Evolutionary conservation across 257 asterid species (phyloP), one percentile per base, ranked within the genome.

Genomic region (Oldenlandia corymbosa): DNA sequence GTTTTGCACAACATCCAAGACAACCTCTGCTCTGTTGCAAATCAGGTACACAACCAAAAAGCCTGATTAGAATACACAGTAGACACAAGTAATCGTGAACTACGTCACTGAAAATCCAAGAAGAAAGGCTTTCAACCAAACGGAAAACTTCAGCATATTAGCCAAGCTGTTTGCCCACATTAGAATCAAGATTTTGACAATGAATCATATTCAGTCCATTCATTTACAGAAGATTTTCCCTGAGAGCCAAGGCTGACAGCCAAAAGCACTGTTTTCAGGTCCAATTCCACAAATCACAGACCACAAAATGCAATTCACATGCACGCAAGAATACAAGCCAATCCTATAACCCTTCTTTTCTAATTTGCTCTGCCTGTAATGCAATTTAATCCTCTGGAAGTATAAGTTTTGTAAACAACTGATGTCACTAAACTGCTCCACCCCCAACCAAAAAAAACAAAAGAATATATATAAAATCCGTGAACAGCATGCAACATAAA

Each of bases 11-110:
- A 68, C 97, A 89, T 82, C 96, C 96, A 78, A 92, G 80, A 83
- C 88, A 89, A 85, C 97, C 86, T 89, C 97, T 92, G 97, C 82
- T 85, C 97, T 89, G 99, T 89, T 83, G 67, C 97, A 82, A 87
- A 85, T 72, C 72, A 76, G 90, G 94, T 80, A 84, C 76, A 62
- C 65, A 81, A 83, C 95, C 87, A 78, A 52, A 74, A 63, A 75
- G 53, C 79, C 68, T n/a, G 87, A 84, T 87, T 85, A 84, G 91
- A 50, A 82, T 67, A 5, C 31, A 41, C 7, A 31, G 23, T 45
- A n/a, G n/a, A n/a, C n/a, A n/a, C n/a, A n/a, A n/a, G n/a, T n/a
- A n/a, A n/a, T n/a, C n/a, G n/a, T n/a, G n/a, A n/a, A n/a, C n/a
- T n/a, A n/a, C n/a, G n/a, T n/a, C n/a, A n/a, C n/a, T n/a, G n/a